Evolutionary conservation across 2,329 filamentous ascomycete genomes (phyloP).

Genomic region (Plenodomus lindquistii): DNA sequence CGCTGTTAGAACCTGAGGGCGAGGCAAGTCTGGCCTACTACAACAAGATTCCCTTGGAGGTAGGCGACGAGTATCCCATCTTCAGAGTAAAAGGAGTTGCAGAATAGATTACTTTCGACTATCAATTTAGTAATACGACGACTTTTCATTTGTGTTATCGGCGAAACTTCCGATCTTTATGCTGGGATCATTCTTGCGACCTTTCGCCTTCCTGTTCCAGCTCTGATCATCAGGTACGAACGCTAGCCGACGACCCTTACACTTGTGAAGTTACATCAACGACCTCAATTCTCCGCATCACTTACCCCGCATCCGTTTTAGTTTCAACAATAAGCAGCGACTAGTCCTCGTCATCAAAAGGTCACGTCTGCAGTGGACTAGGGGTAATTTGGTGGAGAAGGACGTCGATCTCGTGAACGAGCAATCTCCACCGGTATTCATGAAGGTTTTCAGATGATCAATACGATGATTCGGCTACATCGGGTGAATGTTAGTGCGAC

Average conservation of each 20-base stretch:
- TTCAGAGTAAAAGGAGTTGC: constrained; percentile 3
- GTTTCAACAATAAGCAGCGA: neutral
- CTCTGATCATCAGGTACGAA: neutral
- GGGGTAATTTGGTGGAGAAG: too few species aligned
- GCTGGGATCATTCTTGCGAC: neutral
- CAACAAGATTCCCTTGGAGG: constrained; percentile 21
- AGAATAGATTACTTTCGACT: neutral
- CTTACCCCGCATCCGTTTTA: neutral
- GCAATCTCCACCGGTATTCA: neutral
- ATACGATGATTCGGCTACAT: neutral
- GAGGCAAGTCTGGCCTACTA: constrained; percentile 25
- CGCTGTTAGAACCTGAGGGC: constrained; percentile 30
- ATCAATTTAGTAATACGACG: neutral
- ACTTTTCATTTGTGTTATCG: neutral
- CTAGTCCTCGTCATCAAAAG: too few species aligned
- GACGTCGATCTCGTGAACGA: neutral
- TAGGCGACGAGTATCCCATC: constrained; percentile 22
- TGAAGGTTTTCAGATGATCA: neutral
- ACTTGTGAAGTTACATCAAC: neutral
- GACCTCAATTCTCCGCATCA: neutral
- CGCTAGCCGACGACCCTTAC: neutral
- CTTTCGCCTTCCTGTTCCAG: neutral
- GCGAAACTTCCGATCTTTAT: neutral
- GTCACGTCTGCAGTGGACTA: too few species aligned
- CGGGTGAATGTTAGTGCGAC: neutral